Percentiles rank a stretch among this genome's conserved stretches.
phyloP scores from a whole-genome alignment of 371 early-diverging fungal genomes.

The Dichotomocladium elegans region DNA sequence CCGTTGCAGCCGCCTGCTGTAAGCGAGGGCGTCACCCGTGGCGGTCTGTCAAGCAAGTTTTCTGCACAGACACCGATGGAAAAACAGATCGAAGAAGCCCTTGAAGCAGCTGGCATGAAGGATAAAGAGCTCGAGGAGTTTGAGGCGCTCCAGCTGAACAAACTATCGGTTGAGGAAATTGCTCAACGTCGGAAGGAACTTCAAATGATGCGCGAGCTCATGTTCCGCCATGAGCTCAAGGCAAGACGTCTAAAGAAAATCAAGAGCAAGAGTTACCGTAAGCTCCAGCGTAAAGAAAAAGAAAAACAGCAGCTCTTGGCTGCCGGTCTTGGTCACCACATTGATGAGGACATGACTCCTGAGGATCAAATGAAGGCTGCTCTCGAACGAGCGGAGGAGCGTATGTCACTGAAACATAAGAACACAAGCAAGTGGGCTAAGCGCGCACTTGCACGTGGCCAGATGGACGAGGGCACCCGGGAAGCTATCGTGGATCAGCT shows the following conservation, averaged over 20 bases:
- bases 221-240: constrained; percentile 91
- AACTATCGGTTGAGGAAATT: constrained; percentile 78
- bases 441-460: constrained; percentile 65
- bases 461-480: constrained; percentile 69
- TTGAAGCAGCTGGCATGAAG: constrained; percentile 70
- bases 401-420: constrained; percentile 92
- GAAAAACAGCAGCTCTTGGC: constrained; percentile 31
- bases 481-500: constrained; percentile 86
- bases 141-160: constrained; percentile 83
- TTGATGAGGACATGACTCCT: constrained; percentile 69
- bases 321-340: constrained; percentile 9
- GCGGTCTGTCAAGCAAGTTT: constrained; percentile 60
- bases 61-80: constrained; percentile 71
- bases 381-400: constrained; percentile 80
- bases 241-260: constrained; percentile 93
- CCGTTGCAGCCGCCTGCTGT: constrained; percentile 42
- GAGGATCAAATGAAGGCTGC: constrained; percentile 70
- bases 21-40: constrained; percentile 42
- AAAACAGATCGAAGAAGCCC: constrained; percentile 66
- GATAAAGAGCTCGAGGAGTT: constrained; percentile 75
- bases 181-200: constrained; percentile 73
- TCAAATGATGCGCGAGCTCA: constrained; percentile 85
- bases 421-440: constrained; percentile 95
- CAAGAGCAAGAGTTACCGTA: constrained; percentile 91
- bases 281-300: constrained; percentile 76